Base-by-base conservation (phyloP, 306 rosid species). In the Fragaria ananassa region DNA sequence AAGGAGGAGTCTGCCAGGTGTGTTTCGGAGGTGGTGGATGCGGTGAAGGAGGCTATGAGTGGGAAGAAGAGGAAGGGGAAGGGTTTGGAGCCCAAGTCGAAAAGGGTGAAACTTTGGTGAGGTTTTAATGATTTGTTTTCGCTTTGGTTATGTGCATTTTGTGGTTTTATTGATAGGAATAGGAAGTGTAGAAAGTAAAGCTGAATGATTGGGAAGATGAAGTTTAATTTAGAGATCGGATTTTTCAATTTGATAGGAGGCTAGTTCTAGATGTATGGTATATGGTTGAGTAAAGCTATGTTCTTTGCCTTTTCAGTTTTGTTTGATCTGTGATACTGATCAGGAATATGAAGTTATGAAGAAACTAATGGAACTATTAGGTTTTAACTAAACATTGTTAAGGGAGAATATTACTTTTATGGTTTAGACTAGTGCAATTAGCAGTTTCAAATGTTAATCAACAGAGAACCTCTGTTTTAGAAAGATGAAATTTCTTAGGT, bases 51-150 rank as follows among this genome's bases (percentile, higher is more conserved):
- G 69, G 90, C 91, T 4, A 77, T 87, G 78, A 81, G 77, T 51
- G 87, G 87, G 13, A 93, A 91, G 86, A 84, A 91, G 86, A 84
- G 98, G 18, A 96, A 92, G 77, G 83, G 73, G 60, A 7, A 62
- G 10, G 67, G 41, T 0, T 27, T 53, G 11, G 71, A 27, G 15
- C 37, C 79, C 9, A 83, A 85, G 78, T 77, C 86, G 7, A 96
- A 96, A 82, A 86, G 86, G 74, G 25, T 87, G 71, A 92, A 92
- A 80, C 87, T 95, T 77, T 92, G 99, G 99, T 95, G 34, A 82
- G 89, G 42, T 27, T 64, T 15, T 15, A 4, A 10, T 35, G 63
- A 5, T 6, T 41, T 68, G 45, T 5, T 68, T 17, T 60, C 6
- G 2, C 2, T 8, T 50, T 27, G 7, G 8, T 62, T 4, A 6